Evolutionary conservation across 768 basidiomycete genomes (phyloP).

Genomic region (Boletus barrowsii): DNA sequence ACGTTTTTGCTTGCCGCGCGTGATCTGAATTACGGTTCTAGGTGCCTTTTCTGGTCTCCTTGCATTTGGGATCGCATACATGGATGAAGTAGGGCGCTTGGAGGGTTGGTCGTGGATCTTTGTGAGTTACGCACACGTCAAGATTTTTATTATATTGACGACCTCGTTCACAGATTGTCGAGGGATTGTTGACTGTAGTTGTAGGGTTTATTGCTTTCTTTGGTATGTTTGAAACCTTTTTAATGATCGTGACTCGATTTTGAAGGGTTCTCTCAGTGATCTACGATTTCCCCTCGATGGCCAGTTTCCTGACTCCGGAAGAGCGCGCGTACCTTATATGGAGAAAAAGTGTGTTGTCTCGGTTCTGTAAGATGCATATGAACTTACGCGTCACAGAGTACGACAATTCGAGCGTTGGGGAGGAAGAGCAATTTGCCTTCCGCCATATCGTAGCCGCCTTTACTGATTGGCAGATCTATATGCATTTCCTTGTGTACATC

Average conservation of each 20-base stretch:
- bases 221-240: slow-evolving; percentile 29
- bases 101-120: slow-evolving; percentile 71
- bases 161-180: slow-evolving; percentile 9
- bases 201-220: slow-evolving; percentile 54
- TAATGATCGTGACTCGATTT: not conserved
- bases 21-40: not conserved
- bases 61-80: slow-evolving; percentile 53
- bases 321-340: slow-evolving; percentile 18
- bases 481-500: slow-evolving; percentile 31
- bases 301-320: slow-evolving; percentile 15
- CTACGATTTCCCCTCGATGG: slow-evolving; percentile 44
- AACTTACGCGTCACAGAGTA: slow-evolving; percentile 48
- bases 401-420: slow-evolving; percentile 18
- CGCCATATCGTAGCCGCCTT: slow-evolving; percentile 53
- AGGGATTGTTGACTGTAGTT: slow-evolving; percentile 54
- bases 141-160: not conserved
- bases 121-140: slow-evolving; percentile 31
- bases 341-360: slow-evolving; percentile 14
- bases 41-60: slow-evolving; percentile 59
- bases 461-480: slow-evolving; percentile 58
- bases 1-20: not conserved
- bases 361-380: slow-evolving; percentile 37
- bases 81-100: slow-evolving; percentile 44
- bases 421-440: slow-evolving; percentile 54
- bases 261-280: slow-evolving; percentile 39